Percentiles rank a stretch among this genome's conserved stretches.
These are phyloP conservation scores for Rhypophila decipiens DNA, from an alignment of 495 filamentous ascomycete genomes.

Conservation along the genomic window DNA sequence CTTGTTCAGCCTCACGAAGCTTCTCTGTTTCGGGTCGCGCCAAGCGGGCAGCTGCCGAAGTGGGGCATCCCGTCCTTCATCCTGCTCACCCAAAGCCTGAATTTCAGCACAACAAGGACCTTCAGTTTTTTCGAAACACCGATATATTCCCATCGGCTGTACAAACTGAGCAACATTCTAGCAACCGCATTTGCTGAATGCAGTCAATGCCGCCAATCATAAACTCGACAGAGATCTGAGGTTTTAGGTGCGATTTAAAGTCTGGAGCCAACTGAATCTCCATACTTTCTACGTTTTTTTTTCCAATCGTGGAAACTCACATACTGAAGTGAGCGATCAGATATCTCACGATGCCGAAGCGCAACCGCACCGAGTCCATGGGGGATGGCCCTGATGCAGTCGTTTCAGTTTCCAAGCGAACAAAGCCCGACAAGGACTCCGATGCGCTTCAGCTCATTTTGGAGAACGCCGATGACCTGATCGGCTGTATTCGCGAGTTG, in stretches of 20 bases:
- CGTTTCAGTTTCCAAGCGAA: constrained; percentile 10
- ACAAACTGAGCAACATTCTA: neutral
- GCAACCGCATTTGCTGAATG: too few relatives aligned
- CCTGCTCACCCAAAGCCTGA: neutral
- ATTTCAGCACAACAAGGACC: neutral
- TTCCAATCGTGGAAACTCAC: too few relatives aligned
- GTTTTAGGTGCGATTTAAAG: neutral
- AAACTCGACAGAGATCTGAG: neutral
- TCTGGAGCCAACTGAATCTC: neutral
- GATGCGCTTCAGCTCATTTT: constrained; percentile 13
- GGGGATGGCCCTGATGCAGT: neutral
- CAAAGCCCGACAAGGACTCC: constrained; percentile 4
- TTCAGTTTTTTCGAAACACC: neutral
- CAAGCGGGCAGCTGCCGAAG: neutral
- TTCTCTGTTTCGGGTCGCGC: neutral
- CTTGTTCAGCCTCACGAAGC: constrained; percentile 2
- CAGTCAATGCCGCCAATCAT: neutral
- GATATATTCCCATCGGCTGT: neutral
- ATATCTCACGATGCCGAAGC: constrained; percentile 15
- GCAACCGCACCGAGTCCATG: constrained; percentile 8
- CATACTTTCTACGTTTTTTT: neutral
- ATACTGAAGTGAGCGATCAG: too few relatives aligned
- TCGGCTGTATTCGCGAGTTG: constrained; percentile 10
- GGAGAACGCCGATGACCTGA: constrained; percentile 26
- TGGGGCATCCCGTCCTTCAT: neutral